These are phyloP conservation scores for Leccinum pallidistipes DNA, from an alignment of 1,284 basidiomycete genomes.

Conservation along the genomic window DNA sequence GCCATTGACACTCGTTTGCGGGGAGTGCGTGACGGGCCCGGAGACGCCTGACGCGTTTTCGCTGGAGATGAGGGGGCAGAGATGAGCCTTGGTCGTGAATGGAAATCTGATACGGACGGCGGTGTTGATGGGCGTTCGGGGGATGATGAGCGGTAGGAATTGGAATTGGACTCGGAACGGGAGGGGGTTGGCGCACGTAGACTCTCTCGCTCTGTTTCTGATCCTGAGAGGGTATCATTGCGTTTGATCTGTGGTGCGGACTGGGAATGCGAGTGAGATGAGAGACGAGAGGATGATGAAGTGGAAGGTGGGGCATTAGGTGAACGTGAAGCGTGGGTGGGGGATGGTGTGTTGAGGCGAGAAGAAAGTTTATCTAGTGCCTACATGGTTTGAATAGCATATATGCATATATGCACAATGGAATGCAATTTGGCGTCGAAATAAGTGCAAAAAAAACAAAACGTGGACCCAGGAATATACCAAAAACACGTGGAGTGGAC, in stretches of 20 bases:
- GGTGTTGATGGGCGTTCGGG: constrained; percentile 44
- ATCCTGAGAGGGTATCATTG: constrained; percentile 57
- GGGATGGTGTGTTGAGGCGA: constrained; percentile 45
- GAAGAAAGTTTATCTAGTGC: constrained; percentile 68
- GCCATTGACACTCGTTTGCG: constrained; percentile 46
- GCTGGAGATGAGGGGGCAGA: constrained; percentile 59
- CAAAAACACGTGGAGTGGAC: constrained; percentile 26
- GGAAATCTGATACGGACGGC: constrained; percentile 27
- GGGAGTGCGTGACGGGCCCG: constrained; percentile 42
- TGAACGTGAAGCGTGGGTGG: constrained; percentile 38
- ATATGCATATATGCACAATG: constrained; percentile 10
- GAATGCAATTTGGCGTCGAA: constrained; percentile 4
- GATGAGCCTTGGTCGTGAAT: constrained; percentile 42
- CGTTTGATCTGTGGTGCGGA: constrained; percentile 23
- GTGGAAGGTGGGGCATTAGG: constrained; percentile 33
- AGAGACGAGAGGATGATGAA: constrained; percentile 34
- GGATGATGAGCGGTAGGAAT: constrained; percentile 40
- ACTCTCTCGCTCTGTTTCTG: constrained; percentile 74
- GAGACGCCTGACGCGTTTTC: constrained; percentile 41
- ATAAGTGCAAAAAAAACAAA: constrained; percentile 3
- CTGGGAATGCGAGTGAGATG: constrained; percentile 31
- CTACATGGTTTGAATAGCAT: constrained; percentile 38
- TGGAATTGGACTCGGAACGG: constrained; percentile 33
- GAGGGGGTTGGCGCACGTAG: constrained; percentile 35
- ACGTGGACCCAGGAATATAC: constrained; percentile 15